A percentile compares a stretch with the other conserved stretches of the same genome.
These are phyloP conservation scores for Hansenula lynferdii DNA, from an alignment of 1,139 yeast genomes.

Conservation along the genomic window DNA sequence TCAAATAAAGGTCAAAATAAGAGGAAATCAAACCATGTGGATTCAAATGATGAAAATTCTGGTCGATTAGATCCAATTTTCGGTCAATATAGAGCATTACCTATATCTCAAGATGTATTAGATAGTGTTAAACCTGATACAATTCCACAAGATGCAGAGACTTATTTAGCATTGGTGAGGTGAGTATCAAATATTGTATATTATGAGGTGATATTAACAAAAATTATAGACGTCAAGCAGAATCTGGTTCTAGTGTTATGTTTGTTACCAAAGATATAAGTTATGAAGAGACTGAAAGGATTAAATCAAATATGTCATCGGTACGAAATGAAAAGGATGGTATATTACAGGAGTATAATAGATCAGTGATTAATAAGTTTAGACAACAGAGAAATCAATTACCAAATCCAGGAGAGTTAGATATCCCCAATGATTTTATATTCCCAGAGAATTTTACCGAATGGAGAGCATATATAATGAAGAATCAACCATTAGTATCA, in stretches of 20 bases:
- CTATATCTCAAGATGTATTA: slow-evolving; percentile 12
- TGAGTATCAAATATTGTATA: slow-evolving; percentile 1
- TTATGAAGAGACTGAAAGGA: slow-evolving; percentile 7
- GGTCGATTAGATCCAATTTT: slow-evolving; percentile 15
- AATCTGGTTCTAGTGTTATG: slow-evolving; percentile 17
- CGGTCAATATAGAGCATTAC: slow-evolving; percentile 20
- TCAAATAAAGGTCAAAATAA: not conserved
- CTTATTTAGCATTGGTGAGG: slow-evolving; percentile 22
- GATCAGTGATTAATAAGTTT: slow-evolving; percentile 7
- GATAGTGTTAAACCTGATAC: slow-evolving; percentile 13
- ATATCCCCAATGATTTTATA: slow-evolving; percentile 9
- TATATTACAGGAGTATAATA: slow-evolving; percentile 1
- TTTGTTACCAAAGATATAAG: slow-evolving; percentile 9
- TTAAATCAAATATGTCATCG: not conserved
- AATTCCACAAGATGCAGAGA: slow-evolving; percentile 20
- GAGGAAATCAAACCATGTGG: not conserved
- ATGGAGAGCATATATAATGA: slow-evolving; percentile 18
- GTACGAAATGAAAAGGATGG: not conserved
- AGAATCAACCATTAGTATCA: slow-evolving; percentile 9
- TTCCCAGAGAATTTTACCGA: slow-evolving; percentile 22
- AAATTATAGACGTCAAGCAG: slow-evolving; percentile 13
- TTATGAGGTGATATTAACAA: not conserved
- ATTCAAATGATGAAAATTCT: slow-evolving; percentile 1
- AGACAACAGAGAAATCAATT: slow-evolving; percentile 5
- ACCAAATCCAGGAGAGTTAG: slow-evolving; percentile 13